phyloP scores from a whole-genome alignment of 306 rosid genomes.

The Begonia fuchsioides region DNA sequence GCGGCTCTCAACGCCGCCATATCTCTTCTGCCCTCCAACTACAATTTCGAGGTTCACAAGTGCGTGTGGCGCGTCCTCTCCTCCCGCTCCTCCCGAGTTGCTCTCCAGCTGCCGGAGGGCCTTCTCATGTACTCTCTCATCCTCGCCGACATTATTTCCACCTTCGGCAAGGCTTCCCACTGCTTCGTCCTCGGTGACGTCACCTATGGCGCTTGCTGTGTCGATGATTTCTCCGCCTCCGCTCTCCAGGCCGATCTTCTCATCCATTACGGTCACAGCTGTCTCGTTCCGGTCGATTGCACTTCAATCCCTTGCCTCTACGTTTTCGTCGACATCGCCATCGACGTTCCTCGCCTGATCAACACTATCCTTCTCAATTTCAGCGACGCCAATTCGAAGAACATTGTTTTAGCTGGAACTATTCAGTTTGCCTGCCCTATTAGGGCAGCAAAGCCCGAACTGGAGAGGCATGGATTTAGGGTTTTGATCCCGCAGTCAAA shows the following conservation, averaged over 20 bases:
- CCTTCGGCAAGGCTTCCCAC: slow-evolving; percentile 41
- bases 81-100: slow-evolving; percentile 43
- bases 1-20: slow-evolving; percentile 31
- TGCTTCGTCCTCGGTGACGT: slow-evolving; percentile 71
- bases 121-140: slow-evolving; percentile 83
- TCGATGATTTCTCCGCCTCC: slow-evolving; percentile 62
- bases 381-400: slow-evolving; percentile 11
- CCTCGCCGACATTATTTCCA: slow-evolving; percentile 70
- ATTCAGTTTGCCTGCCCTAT: slow-evolving; percentile 80
- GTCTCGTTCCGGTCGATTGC: slow-evolving; percentile 74
- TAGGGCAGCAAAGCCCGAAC: slow-evolving; percentile 49
- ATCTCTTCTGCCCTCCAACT: slow-evolving; percentile 37
- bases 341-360: slow-evolving; percentile 39
- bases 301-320: slow-evolving; percentile 79
- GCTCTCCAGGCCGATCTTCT: slow-evolving; percentile 62
- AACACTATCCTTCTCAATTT: slow-evolving; percentile 42
- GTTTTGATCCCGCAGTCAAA: slow-evolving; percentile 73
- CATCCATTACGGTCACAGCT: slow-evolving; percentile 81
- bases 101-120: slow-evolving; percentile 82
- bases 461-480: slow-evolving; percentile 53
- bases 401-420: slow-evolving; percentile 60
- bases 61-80: slow-evolving; percentile 72
- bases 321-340: slow-evolving; percentile 72
- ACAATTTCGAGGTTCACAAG: slow-evolving; percentile 85
- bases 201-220: slow-evolving; percentile 77